Evolutionary conservation across 2,329 filamentous ascomycete genomes (phyloP).

Genomic region (Penicillium sp.): DNA sequence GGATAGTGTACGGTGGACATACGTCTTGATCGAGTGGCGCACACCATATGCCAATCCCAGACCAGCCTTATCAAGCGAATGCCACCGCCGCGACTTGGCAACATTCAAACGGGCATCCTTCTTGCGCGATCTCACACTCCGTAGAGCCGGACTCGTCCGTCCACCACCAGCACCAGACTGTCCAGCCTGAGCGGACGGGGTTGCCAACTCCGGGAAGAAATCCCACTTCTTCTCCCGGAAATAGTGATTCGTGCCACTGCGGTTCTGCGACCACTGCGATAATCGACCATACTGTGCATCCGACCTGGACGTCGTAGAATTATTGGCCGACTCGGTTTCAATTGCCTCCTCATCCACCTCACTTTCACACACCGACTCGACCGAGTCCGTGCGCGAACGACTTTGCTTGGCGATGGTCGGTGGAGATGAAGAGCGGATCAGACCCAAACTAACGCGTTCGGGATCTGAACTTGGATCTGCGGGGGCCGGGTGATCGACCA

Average conservation of each 20-base stretch:
- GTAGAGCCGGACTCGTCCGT: constrained; percentile 19
- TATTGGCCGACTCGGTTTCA: neutral
- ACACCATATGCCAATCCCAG: constrained; percentile 34
- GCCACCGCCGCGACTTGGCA: constrained; percentile 32
- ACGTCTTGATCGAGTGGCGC: constrained; percentile 44
- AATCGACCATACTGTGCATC: constrained; percentile 37
- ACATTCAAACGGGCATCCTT: constrained; percentile 34
- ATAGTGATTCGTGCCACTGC: constrained; percentile 42
- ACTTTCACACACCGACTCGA: neutral
- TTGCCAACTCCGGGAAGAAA: constrained; percentile 48
- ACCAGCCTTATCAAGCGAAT: constrained; percentile 33
- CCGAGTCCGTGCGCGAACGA: constrained; percentile 24
- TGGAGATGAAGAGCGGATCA: constrained; percentile 25
- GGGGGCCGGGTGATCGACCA: constrained; percentile 35
- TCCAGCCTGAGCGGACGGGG: constrained; percentile 33
- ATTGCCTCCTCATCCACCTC: neutral
- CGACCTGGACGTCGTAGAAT: constrained; percentile 26
- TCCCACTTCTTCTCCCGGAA: constrained; percentile 52
- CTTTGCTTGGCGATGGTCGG: constrained; percentile 14
- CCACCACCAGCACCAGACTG: constrained; percentile 4
- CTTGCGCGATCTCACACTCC: constrained; percentile 26
- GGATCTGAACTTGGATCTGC: constrained; percentile 19
- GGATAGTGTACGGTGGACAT: constrained; percentile 41
- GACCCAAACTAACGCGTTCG: constrained; percentile 8
- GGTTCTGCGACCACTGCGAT: constrained; percentile 30